Evolutionary conservation across 129 eudicot species (phyloP), one percentile per base, ranked within the genome.

Genomic region (Saussurea involucrata): DNA sequence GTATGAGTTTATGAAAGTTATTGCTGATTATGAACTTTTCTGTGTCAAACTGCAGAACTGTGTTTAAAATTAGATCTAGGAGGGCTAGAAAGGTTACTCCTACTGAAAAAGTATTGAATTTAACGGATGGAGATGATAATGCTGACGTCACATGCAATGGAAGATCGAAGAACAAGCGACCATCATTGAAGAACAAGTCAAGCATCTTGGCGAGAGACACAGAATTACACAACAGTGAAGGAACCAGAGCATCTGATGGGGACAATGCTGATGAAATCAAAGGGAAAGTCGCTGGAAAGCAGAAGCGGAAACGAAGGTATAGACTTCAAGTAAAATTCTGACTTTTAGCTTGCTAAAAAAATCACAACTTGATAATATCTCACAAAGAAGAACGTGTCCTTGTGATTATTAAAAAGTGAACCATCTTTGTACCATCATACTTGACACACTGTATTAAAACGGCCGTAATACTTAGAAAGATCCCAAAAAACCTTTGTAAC

Each of bases 41-140:
- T 55, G 7, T 46, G 42, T 80, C 32, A 53, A 72, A 28, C 67
- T 76, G 67, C 86, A 78, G 86, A 24, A 8, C 4, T 61, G 76
- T 74, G 73, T 33, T 65, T 27, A 81, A 27, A 75, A 44, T 20
- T 4, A 77, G 82, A 66, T 74, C 82, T 29, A 75, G 72, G 74
- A 81, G 79, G 73, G 82, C 57, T 66, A 83, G 57, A 70, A 67
- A 72, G 73, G 86, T 69, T 64, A 68, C 79, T 69, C 78, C 11
- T 55, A 53, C 83, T 1, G 75, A 71, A 31, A 74, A 79, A 31
- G 82, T 46, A 73, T 67, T 36, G 55, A 75, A 22, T 55, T 75
- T 71, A 71, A 80, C 65, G 0, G 70, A 86, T 75, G 86, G 80
- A 27, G 77, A 53, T 69, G 88, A 69, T 29, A 57, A 76, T 57